Base-by-base conservation (phyloP, 805 yeast genomes). In the Wickerhamomyces ciferrii region DNA sequence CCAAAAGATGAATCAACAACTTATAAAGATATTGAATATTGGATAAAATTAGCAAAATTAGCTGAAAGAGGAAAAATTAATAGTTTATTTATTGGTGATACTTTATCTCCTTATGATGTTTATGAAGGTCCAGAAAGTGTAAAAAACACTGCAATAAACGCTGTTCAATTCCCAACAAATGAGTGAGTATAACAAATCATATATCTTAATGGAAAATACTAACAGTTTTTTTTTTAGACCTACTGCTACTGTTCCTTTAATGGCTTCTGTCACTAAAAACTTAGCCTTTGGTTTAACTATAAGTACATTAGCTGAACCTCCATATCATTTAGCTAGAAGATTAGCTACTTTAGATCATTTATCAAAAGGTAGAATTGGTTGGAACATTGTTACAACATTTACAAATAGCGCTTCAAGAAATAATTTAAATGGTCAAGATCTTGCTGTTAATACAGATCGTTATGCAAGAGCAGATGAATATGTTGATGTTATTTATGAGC, bases 381-480 rank as follows among this genome's bases (percentile, higher is more conserved):
- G 75, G 75, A 70, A 70, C 49, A 62, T 70, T 18, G 75, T 70
- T 31, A 63, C 72, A 10, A 63, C 71, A 2, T 67, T 67, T 44
- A 52, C 68, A 40, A 71, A 69, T 39, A 60, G 67, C 50, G 74
- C 74, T 5, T 66, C 72, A 11, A 53, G 67, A 48, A 66, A 68
- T 47, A 52, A 65, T 21, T 49, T 62, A 31, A 66, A 67, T 40
- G 63, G 61, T 5, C 62, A 58, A 31, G 46, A 53, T 2, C 61
- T 65, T 18, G 65, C 69, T 13, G 66, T 63, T 15, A 42, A 49
- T 31, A 41, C 32, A 15, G 25, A 39, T 8, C 63, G 77, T 46
- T 72, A 72, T 48, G 60, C 51, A 10, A 57, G 60, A 42, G 73
- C 77, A 7, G 70, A 69, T 37, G 77, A 72, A 53, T 72, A 64